phyloP scores from a whole-genome alignment of 345 rosid species.

The Gossypium sturtianum region DNA sequence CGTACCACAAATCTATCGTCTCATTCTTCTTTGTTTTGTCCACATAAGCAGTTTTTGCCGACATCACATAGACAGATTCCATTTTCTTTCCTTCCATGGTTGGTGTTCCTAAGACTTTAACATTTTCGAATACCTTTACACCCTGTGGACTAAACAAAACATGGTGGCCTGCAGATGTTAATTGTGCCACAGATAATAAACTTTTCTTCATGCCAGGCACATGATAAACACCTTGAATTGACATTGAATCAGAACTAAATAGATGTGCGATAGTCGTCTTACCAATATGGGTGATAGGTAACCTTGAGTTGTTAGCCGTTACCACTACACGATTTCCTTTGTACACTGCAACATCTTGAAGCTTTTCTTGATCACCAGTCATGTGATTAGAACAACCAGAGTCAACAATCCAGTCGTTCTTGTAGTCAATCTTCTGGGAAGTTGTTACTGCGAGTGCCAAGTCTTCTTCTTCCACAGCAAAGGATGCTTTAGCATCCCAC shows the following conservation, averaged over 20 bases:
- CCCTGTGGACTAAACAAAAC: neutral
- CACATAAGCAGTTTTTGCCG: neutral
- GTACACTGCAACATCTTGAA: too few relatives aligned
- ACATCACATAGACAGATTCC: neutral
- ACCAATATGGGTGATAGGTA: neutral
- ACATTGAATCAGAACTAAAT: neutral
- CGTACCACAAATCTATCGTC: neutral
- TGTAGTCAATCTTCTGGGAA: too few relatives aligned
- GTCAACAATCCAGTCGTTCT: too few relatives aligned
- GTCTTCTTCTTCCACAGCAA: too few relatives aligned
- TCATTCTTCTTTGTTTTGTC: neutral
- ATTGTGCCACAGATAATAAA: neutral
- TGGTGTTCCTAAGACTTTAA: too few relatives aligned
- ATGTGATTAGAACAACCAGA: too few relatives aligned
- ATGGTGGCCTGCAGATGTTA: neutral
- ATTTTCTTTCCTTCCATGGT: neutral
- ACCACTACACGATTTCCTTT: too few relatives aligned
- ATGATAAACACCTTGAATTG: neutral
- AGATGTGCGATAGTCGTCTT: neutral
- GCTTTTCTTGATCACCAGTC: too few relatives aligned
- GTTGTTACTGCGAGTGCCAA: too few relatives aligned
- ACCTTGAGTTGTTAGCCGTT: too few relatives aligned
- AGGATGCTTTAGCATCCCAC: too few relatives aligned
- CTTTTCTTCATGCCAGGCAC: neutral
- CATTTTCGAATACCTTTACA: neutral